Base-by-base conservation (phyloP, 495 filamentous ascomycete genomes). In the Talaromyces nanjingensis region DNA sequence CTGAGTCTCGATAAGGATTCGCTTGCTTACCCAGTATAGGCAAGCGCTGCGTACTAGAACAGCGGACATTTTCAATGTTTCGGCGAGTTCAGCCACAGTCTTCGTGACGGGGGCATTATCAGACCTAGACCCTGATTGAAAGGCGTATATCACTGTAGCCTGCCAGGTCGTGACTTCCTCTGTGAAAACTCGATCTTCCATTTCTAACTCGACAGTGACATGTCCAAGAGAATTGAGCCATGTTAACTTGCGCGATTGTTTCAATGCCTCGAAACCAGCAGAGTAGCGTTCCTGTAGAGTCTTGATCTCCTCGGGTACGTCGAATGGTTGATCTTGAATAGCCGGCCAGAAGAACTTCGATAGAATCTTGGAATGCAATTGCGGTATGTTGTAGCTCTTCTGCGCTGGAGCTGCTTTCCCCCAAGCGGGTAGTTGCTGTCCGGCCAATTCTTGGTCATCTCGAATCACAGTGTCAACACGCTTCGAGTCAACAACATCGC, bases 341-440 rank as follows among this genome's bases (percentile, higher is more conserved):
- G 87, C 78, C 0, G 96, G 93, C 94, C 94, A 99, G 79, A 93
- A 99, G 67, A 96, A 85, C n/a, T 90, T 84, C 0, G 91, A 96
- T 4, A 98, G 78, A 56, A 98, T 93, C 63, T 93, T 90, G 6
- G 91, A 84, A 65, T 93, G 88, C n/a, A 89, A 65, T 12, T 81
- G 75, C n/a, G 79, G 77, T 12, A 65, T 64, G 8, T 67, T 66
- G 20, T 62, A 56, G 39, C 12, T 62, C 54, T 20, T 49, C 59
- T 42, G 18, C 24, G 45, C 39, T 11, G 64, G 58, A 34, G 31
- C 18, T 33, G 67, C 16, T 14, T 29, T 25, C 42, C 12, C 42
- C 64, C 14, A 68, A 61, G 25, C 37, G 22, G 45, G 68, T 66
- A 18, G 59, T 53, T 18, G 65, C 65, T 47, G 65, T 64, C 22